Conservation (phyloP, 176 grass and related monocot genomes). For the Oryza rufipogon region DNA sequence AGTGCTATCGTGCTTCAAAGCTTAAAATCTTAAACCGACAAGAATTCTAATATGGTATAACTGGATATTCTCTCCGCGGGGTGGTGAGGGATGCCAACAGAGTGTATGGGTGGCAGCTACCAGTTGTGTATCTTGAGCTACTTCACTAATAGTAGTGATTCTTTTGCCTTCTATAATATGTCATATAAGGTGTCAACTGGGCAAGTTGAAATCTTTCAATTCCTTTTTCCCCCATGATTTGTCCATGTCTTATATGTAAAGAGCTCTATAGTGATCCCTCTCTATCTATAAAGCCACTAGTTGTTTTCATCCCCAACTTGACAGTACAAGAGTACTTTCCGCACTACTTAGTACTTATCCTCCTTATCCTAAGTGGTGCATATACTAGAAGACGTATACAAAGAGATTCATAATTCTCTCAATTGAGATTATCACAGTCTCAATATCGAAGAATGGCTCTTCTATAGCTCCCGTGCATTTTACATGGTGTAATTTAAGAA, state of each 20-base stretch:
- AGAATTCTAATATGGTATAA: not conserved
- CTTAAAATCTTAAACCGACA: too few species aligned
- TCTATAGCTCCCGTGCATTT: not conserved
- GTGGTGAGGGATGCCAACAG: not conserved
- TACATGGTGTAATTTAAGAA: too few species aligned
- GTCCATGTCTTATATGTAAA: conserved; percentile 21
- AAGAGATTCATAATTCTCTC: not conserved
- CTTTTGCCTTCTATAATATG: not conserved
- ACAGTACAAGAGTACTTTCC: conserved; percentile 22
- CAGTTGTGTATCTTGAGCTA: not conserved
- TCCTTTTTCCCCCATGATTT: not conserved
- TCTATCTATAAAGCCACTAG: not conserved
- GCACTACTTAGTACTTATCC: conserved; percentile 44
- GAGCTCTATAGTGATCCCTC: not conserved
- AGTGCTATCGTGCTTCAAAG: too few species aligned
- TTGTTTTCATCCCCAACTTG: conserved; percentile 33
- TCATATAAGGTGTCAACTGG: not conserved
- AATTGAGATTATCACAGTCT: too few species aligned
- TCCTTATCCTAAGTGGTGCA: conserved; percentile 33
- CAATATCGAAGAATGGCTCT: too few species aligned
- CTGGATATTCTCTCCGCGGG: not conserved
- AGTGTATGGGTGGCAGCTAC: not conserved
- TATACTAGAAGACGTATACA: not conserved
- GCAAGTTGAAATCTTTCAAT: not conserved
- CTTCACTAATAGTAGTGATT: not conserved